phyloP scores from a whole-genome alignment of 306 rosid genomes.

The Cajanus cajan region DNA sequence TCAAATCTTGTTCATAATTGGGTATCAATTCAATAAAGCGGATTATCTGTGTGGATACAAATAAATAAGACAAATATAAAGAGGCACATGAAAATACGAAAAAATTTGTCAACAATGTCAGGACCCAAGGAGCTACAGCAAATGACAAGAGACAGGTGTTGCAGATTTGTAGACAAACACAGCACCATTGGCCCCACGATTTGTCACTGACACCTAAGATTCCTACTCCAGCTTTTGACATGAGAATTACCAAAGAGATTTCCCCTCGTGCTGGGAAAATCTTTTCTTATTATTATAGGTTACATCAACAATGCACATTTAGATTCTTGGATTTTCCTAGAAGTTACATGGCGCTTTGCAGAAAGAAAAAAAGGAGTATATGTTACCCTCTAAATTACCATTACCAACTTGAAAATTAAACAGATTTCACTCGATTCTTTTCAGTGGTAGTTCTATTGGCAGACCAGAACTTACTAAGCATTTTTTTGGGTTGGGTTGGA shows the following conservation, averaged over 20 bases:
- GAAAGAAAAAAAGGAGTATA: conserved; percentile 44
- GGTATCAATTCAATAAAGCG: conserved; percentile 22
- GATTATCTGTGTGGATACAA: conserved; percentile 28
- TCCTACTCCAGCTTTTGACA: conserved; percentile 43
- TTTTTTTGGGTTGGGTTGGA: conserved; percentile 82
- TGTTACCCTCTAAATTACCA: conserved; percentile 54
- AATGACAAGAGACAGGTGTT: conserved; percentile 52
- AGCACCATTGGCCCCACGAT: conserved; percentile 60
- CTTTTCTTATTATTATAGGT: conserved; percentile 58
- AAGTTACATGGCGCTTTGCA: conserved; percentile 49
- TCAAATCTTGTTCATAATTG: conserved; percentile 40
- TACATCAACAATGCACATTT: conserved; percentile 73
- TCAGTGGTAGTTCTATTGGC: conserved; percentile 63
- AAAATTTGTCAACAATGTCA: conserved; percentile 35
- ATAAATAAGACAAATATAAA: conserved; percentile 38
- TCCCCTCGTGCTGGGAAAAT: conserved; percentile 45
- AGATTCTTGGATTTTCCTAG: conserved; percentile 63
- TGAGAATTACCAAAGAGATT: conserved; percentile 47
- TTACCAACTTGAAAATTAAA: conserved; percentile 32
- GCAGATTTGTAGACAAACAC: conserved; percentile 59
- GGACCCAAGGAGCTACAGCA: conserved; percentile 47
- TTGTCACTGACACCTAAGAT: conserved; percentile 63
- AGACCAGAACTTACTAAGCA: conserved; percentile 90
- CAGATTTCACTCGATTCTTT: conserved; percentile 65
- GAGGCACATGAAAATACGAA: conserved; percentile 44